phyloP scores from a whole-genome alignment of 768 basidiomycete genomes.

The Calocera cornea region DNA sequence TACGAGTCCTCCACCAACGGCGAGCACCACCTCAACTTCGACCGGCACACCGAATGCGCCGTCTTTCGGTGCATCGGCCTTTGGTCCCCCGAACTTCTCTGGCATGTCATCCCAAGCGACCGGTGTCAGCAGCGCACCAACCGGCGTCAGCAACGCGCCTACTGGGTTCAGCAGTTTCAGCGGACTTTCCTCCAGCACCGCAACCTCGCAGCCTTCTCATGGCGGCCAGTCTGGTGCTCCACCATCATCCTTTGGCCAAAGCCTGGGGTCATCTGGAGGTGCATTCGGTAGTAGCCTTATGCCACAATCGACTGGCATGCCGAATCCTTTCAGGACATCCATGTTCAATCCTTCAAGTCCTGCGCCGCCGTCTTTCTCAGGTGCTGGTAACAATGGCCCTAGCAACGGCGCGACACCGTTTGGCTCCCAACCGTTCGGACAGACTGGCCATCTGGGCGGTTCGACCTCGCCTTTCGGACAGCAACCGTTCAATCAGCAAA shows the following conservation, averaged over 20 bases:
- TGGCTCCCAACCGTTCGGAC: constrained; percentile 1
- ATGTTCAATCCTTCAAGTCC: constrained; percentile 16
- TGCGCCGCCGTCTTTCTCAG: constrained; percentile 4
- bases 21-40: neutral
- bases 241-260: neutral
- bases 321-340: constrained; percentile 34
- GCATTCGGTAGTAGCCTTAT: constrained; percentile 24
- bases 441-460: neutral
- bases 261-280: neutral
- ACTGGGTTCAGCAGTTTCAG: neutral
- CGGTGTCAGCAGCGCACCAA: neutral
- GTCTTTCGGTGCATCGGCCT: neutral
- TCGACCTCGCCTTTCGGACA: constrained; percentile 1
- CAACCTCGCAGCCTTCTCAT: neutral
- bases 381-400: neutral
- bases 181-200: neutral
- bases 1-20: neutral
- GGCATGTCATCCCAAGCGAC: neutral
- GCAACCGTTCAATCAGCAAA: neutral
- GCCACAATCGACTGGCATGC: constrained; percentile 30
- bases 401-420: constrained; percentile 6
- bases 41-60: neutral
- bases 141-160: neutral
- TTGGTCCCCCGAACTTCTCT: neutral
- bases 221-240: neutral